Evolutionary conservation across 2,329 filamentous ascomycete species (phyloP), one percentile per base, ranked within the genome.

Genomic region (Didymella segeticola): DNA sequence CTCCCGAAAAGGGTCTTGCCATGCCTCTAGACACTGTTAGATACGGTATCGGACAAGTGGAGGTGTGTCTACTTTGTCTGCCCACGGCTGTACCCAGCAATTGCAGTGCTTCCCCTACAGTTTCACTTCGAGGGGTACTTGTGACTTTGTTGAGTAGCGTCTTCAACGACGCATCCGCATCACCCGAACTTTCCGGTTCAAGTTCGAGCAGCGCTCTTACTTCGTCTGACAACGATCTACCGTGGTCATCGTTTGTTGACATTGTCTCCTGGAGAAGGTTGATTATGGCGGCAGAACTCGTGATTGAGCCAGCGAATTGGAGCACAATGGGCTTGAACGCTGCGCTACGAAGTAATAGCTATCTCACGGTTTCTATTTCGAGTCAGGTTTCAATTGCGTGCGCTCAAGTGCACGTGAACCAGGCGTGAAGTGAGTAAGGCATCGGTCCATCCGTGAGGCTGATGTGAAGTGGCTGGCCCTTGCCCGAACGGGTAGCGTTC

Each of bases 61-160:
- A 1, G 15, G 12, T 12, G 6, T 15, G 17, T 65, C 46, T 62
- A 73, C 72, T 67, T 27, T 70, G 53, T 31, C 59, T 62, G 27
- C 72, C 72, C 27, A 70, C 69, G 31, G 69, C 70, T 22, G 70
- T 74, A 25, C 68, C 72, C 11, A 75, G 50, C 34, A 65, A 41
- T 38, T 71, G 62, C 22, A 69, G 46, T 43, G 58, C 57, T 34
- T 49, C 39, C 34, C 39, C 51, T 29, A 30, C 25, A 7, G 45
- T 14, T 8, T 41, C 34, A 29, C 39, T 54, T 8, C 39, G 26
- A 30, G 46, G 37, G 12, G 39, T 45, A 1, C 27, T 30, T 23
- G 51, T 49, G 29, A 54, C 36, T 19, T 26, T 49, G 11, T 34
- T 36, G 25, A 45, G 34, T 23, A 54, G 19, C 7, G 19, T 17